phyloP scores from a whole-genome alignment of 2,329 filamentous ascomycete species.

The Pseudogymnoascus sp. region DNA sequence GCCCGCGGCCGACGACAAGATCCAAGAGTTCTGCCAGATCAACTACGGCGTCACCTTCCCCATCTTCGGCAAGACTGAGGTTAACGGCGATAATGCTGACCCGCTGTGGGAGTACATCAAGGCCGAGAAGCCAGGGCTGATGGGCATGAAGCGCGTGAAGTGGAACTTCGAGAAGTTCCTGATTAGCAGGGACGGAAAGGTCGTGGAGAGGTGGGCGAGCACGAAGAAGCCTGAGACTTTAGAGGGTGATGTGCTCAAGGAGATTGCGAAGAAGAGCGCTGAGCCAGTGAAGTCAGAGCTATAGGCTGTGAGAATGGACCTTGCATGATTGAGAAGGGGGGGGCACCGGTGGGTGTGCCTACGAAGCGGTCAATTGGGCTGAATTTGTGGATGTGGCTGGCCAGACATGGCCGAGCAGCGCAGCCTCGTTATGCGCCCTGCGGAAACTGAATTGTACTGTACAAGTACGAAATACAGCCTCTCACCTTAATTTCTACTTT shows the following conservation, averaged over 20 bases:
- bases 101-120: conserved; percentile 76
- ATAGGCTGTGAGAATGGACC: background rate
- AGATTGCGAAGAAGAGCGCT: conserved; percentile 43
- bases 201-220: conserved; percentile 80
- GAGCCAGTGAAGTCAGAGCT: conserved; percentile 7
- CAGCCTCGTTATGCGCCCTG: background rate
- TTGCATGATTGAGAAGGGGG: background rate
- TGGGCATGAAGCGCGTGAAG: conserved; percentile 88
- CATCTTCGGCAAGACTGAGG: conserved; percentile 83
- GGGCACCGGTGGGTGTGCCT: background rate
- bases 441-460: background rate
- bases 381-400: background rate
- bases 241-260: conserved; percentile 67
- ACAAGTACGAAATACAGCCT: background rate
- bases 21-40: conserved; percentile 77
- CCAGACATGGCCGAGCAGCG: background rate
- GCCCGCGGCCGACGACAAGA: conserved; percentile 73
- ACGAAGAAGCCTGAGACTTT: conserved; percentile 78
- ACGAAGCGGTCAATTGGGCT: background rate
- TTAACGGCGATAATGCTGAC: conserved; percentile 77
- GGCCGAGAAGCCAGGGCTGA: conserved; percentile 66
- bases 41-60: conserved; percentile 95
- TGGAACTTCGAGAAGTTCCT: conserved; percentile 99
- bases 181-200: conserved; percentile 75
- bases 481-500: background rate